Conservation (phyloP, 1,284 basidiomycete genomes). For the Kalmanozyma brasiliensis region DNA sequence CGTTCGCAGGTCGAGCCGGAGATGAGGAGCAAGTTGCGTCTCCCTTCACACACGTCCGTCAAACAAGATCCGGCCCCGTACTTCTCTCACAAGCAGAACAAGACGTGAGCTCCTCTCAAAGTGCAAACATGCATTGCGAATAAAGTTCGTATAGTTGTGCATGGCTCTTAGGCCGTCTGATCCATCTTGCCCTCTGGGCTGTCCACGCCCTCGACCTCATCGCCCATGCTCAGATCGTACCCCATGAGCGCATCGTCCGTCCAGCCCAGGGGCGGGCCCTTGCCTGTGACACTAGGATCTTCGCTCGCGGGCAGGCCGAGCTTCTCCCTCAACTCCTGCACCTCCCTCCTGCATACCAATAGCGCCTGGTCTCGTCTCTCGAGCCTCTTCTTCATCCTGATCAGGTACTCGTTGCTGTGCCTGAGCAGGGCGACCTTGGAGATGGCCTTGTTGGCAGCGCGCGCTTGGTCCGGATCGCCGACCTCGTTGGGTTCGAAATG, state of each 20-base stretch:
- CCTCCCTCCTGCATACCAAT: slow-evolving; percentile 76
- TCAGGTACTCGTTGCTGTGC: slow-evolving; percentile 87
- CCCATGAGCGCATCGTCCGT: slow-evolving; percentile 6
- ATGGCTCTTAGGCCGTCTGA: slow-evolving; percentile 23
- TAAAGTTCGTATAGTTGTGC: no score
- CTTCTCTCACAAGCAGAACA: no score
- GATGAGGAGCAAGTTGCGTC: no score
- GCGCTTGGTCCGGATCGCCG: slow-evolving; percentile 44
- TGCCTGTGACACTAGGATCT: slow-evolving; percentile 37
- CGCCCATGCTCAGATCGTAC: slow-evolving; percentile 4
- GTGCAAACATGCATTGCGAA: no score
- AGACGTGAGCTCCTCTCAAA: no score
- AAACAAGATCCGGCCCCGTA: no score
- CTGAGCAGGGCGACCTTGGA: slow-evolving; percentile 91
- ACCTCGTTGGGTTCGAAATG: slow-evolving; percentile 50
- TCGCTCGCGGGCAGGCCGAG: slow-evolving; percentile 56
- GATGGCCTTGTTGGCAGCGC: slow-evolving; percentile 76
- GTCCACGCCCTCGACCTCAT: neutral
- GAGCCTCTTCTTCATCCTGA: slow-evolving; percentile 79
- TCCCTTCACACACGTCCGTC: no score
- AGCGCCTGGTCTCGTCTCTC: slow-evolving; percentile 86
- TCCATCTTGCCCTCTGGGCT: slow-evolving; percentile 29
- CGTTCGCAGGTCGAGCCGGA: no score
- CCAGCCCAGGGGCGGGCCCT: slow-evolving; percentile 30
- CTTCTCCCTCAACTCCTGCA: slow-evolving; percentile 73